Evolutionary conservation across 768 basidiomycete genomes (phyloP), one percentile per base, ranked within the genome.

Genomic region (Rubroboletus pulcherrimus): DNA sequence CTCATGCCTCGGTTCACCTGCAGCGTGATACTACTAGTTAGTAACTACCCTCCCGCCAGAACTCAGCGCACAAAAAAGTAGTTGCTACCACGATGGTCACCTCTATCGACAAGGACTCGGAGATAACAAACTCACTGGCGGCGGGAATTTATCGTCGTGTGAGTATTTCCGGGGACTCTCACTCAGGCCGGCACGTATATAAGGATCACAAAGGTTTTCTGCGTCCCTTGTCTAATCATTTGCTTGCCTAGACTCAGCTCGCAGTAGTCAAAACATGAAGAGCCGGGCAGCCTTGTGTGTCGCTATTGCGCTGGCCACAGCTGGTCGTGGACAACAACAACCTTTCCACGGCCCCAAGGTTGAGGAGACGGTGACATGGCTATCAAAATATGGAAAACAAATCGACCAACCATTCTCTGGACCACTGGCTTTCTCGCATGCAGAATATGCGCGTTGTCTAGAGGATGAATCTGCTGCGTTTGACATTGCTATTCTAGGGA

Each of bases 361-460:
- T 7, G 48, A 54, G 31, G 59, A 59, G 26, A 51, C 55, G 3
- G 73, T 75, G 49, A 81, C 80, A 49, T 91, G 87, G 87, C 67
- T 77, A 7, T 76, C 81, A 52, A 91, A 88, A 69, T 93, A 91
- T 61, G 90, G 89, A n/a, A 65, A 71, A 9, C 86, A 89, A 59
- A 76, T 78, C 19, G 91, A 94, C 71, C 82, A 86, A 40, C 70
- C 78, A 5, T 95, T 91, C 75, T 83, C 87, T 7, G 93, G 93
- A 0, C 87, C 91, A 31, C 77, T 89, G 15, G 78, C 89, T 0
- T 96, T 95, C 74, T 88, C 91, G 19, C 92, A 92, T 64, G 74
- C 91, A 14, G 85, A 89, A 2, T 92, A 91, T 29, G 55, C 54
- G 15, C 66, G 53, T 37, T 67, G 63, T 29, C 54, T 66, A 10